Conservation (phyloP, 1,139 yeast species). For the Hyphopichia fennica region DNA sequence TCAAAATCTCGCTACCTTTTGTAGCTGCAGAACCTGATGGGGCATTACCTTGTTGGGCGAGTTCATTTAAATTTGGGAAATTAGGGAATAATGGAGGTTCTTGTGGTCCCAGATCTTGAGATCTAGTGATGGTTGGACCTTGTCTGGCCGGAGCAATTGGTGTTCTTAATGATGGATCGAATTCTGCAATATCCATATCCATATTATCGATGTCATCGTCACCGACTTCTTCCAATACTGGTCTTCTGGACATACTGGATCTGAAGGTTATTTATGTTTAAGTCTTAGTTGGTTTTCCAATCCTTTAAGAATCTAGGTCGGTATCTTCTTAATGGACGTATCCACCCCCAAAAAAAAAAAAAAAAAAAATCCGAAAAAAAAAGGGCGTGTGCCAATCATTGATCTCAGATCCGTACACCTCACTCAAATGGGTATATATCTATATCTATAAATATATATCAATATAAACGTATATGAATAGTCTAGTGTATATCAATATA, state of each 20-base stretch:
- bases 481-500: too few species aligned
- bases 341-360: too few species aligned
- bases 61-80: slow-evolving; percentile 16
- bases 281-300: not conserved
- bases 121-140: slow-evolving; percentile 57
- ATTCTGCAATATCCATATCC: slow-evolving; percentile 91
- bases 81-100: slow-evolving; percentile 25
- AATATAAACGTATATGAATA: too few species aligned
- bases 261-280: slow-evolving; percentile 4
- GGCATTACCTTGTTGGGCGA: not conserved
- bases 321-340: too few species aligned
- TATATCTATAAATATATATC: too few species aligned
- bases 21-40: not conserved
- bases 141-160: slow-evolving; percentile 69
- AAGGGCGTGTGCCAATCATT: too few species aligned
- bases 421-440: too few species aligned
- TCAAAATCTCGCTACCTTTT: slow-evolving; percentile 28
- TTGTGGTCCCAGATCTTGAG: slow-evolving; percentile 51
- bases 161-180: slow-evolving; percentile 71
- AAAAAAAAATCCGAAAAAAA: too few species aligned
- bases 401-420: too few species aligned
- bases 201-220: slow-evolving; percentile 89
- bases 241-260: slow-evolving; percentile 65
- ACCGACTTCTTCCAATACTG: slow-evolving; percentile 77
- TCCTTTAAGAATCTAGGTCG: too few species aligned